These are phyloP conservation scores for Allomyces javanicus DNA, from an alignment of 192 early-diverging fungal genomes.

Conservation along the genomic window DNA sequence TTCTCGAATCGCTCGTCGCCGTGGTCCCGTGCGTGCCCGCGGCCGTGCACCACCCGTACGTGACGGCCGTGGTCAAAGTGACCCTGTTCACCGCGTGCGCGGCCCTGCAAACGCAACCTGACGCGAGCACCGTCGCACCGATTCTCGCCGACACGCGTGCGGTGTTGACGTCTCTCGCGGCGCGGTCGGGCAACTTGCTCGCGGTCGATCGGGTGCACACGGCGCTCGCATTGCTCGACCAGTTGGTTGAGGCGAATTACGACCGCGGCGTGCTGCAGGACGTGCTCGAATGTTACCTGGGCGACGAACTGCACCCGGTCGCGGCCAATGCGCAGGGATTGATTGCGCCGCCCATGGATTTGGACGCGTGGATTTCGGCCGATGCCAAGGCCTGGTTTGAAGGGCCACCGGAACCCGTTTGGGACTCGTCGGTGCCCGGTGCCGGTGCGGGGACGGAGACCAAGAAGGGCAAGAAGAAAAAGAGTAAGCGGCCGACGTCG, in stretches of 20 bases:
- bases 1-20: neutral
- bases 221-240: neutral
- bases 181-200: too few species aligned
- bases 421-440: neutral
- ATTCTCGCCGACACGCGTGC: neutral
- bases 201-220: neutral
- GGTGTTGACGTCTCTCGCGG: too few species aligned
- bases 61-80: slow-evolving; percentile 48
- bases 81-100: slow-evolving; percentile 15
- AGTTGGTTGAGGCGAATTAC: neutral
- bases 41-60: neutral
- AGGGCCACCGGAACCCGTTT: neutral
- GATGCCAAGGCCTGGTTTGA: neutral
- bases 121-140: slow-evolving; percentile 9
- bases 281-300: neutral
- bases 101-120: slow-evolving; percentile 12
- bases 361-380: neutral
- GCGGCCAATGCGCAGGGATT: too few species aligned
- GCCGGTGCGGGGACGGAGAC: neutral
- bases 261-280: neutral
- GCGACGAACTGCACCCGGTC: neutral
- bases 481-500: neutral
- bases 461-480: too few species aligned
- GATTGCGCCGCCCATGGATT: neutral
- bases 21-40: too few species aligned